Conservation (phyloP, 1,139 yeast species). For the Candida pseudoviswanathii region DNA sequence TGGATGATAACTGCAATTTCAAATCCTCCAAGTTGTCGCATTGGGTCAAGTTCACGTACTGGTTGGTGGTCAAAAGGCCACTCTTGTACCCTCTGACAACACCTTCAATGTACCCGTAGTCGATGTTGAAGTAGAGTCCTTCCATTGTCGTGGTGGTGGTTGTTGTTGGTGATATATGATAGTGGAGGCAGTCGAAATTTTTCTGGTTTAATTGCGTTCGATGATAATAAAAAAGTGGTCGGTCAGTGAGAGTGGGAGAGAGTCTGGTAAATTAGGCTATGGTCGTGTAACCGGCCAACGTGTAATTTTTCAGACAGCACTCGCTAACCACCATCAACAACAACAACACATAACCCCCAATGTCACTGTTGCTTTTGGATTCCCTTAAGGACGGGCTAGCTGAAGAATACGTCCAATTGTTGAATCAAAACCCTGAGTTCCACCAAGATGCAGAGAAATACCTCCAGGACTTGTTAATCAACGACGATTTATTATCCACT, state of each 20-base stretch:
- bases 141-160: conserved; percentile 18
- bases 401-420: conserved; percentile 15
- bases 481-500: conserved; percentile 45
- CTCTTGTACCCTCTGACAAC: conserved; percentile 92
- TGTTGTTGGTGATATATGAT: too few species aligned
- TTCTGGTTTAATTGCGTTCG: neutral
- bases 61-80: conserved; percentile 74
- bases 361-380: conserved; percentile 28
- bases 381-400: conserved; percentile 24
- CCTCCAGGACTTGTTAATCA: conserved; percentile 33
- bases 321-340: neutral
- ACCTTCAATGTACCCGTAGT: conserved; percentile 90
- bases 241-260: neutral
- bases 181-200: neutral
- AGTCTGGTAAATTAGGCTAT: neutral
- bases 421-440: conserved; percentile 17
- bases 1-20: conserved; percentile 89
- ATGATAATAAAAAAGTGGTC: neutral
- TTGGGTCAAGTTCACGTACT: conserved; percentile 90
- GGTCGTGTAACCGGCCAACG: conserved; percentile 2
- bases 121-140: conserved; percentile 66
- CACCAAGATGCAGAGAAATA: conserved; percentile 21
- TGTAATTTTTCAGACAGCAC: neutral
- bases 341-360: conserved; percentile 4
- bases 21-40: conserved; percentile 94